phyloP scores from a whole-genome alignment of 2,329 filamentous ascomycete species.

The Ploettnerulaceae sp. region DNA sequence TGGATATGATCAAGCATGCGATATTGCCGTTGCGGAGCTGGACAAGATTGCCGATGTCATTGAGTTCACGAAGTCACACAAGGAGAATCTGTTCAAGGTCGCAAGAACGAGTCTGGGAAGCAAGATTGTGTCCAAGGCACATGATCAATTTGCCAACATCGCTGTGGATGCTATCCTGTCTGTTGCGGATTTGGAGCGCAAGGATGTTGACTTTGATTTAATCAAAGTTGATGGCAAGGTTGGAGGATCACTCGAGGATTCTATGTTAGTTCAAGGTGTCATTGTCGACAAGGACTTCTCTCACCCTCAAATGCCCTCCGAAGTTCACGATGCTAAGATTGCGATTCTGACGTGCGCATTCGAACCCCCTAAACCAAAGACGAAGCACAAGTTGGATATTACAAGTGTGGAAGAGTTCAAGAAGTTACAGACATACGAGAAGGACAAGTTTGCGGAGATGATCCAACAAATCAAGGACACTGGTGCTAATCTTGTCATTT shows the following conservation, averaged over 20 bases:
- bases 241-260: constrained; percentile 87
- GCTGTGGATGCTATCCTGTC: constrained; percentile 95
- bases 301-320: constrained; percentile 96
- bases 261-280: constrained; percentile 91
- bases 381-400: constrained; percentile 98
- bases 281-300: constrained; percentile 99
- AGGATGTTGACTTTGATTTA: constrained; percentile 96
- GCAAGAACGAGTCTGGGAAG: constrained; percentile 93
- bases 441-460: constrained; percentile 96
- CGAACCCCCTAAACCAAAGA: constrained; percentile 98
- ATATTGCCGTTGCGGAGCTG: constrained; percentile 88
- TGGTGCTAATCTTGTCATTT: constrained; percentile 94
- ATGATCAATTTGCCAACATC: constrained; percentile 97
- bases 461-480: constrained; percentile 97
- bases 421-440: constrained; percentile 93
- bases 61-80: constrained; percentile 75
- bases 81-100: constrained; percentile 84
- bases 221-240: constrained; percentile 99
- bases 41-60: constrained; percentile 92
- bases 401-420: constrained; percentile 97
- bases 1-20: constrained; percentile 95
- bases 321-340: constrained; percentile 92
- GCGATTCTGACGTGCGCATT: constrained; percentile 97
- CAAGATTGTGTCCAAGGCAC: constrained; percentile 98
- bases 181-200: constrained; percentile 90